Evolutionary conservation across 2,329 filamentous ascomycete species (phyloP).

Genomic region (Talaromyces sp.): DNA sequence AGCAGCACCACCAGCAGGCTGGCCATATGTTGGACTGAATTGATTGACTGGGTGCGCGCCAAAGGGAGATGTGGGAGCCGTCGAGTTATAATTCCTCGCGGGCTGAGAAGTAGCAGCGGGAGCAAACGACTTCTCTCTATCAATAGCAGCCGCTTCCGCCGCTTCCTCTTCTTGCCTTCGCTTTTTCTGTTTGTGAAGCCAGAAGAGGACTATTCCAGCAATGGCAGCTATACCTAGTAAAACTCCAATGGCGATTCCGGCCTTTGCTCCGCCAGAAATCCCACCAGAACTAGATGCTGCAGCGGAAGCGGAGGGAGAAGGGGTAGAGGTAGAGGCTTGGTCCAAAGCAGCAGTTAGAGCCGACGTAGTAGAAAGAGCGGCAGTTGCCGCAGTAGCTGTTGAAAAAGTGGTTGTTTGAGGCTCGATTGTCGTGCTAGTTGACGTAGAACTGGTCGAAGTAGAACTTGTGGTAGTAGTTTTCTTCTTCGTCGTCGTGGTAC

Average conservation of each 20-base stretch:
- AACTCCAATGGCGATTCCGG: constrained; percentile 80
- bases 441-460: constrained; percentile 2
- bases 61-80: constrained; percentile 64
- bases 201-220: constrained; percentile 64
- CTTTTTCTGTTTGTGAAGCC: constrained; percentile 61
- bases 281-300: constrained; percentile 26
- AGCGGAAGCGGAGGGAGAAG: constrained; percentile 14
- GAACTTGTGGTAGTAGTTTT: neutral
- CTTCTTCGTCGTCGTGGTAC: neutral
- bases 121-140: constrained; percentile 59
- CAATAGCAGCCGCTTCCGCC: constrained; percentile 43
- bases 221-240: constrained; percentile 64
- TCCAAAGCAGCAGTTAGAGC: constrained; percentile 10
- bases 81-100: constrained; percentile 14
- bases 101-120: constrained; percentile 27
- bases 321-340: constrained; percentile 19
- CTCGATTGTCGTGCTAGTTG: constrained; percentile 5
- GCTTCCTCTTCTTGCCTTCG: constrained; percentile 8
- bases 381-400: constrained; percentile 5
- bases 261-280: constrained; percentile 54
- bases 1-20: constrained; percentile 25
- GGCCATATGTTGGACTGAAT: constrained; percentile 65
- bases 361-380: constrained; percentile 1
- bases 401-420: constrained; percentile 9
- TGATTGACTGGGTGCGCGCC: constrained; percentile 81